These are phyloP conservation scores for Saccharomyces jurei DNA, from an alignment of 805 yeast genomes.

Conservation along the genomic window DNA sequence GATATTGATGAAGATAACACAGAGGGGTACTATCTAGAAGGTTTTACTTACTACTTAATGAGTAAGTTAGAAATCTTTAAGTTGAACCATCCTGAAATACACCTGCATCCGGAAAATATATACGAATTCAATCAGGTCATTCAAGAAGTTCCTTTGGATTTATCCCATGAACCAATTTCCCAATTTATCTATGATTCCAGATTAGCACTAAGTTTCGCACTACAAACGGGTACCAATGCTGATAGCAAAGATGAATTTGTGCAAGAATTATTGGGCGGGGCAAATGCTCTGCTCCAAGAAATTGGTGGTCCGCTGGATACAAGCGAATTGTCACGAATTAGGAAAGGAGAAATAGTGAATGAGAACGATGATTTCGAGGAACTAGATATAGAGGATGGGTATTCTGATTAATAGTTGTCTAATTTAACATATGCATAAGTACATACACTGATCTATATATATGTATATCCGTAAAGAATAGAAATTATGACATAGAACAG, in stretches of 20 bases:
- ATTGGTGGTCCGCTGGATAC: slow-evolving; percentile 57
- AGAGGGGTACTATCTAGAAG: slow-evolving; percentile 78
- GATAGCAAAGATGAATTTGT: slow-evolving; percentile 41
- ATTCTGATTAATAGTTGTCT: slow-evolving; percentile 6
- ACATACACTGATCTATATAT: background rate
- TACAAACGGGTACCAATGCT: slow-evolving; percentile 38
- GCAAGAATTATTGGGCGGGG: slow-evolving; percentile 50
- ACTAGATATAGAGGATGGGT: slow-evolving; percentile 12
- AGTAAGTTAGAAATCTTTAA: slow-evolving; percentile 31
- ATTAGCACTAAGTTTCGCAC: slow-evolving; percentile 33
- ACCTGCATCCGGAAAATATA: slow-evolving; percentile 23
- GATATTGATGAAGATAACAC: slow-evolving; percentile 79
- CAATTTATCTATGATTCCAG: slow-evolving; percentile 29
- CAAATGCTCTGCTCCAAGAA: slow-evolving; percentile 40
- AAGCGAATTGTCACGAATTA: slow-evolving; percentile 24
- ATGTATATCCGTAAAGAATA: background rate
- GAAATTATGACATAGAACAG: background rate
- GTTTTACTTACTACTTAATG: slow-evolving; percentile 56
- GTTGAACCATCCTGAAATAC: slow-evolving; percentile 13
- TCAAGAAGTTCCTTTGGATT: slow-evolving; percentile 33
- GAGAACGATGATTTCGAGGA: slow-evolving; percentile 31
- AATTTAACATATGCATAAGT: background rate
- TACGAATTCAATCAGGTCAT: slow-evolving; percentile 29
- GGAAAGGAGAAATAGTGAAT: slow-evolving; percentile 33
- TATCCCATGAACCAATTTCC: slow-evolving; percentile 28